Evolutionary conservation across 345 rosid species (phyloP), one percentile per base, ranked within the genome.

Genomic region (Salix caprea): DNA sequence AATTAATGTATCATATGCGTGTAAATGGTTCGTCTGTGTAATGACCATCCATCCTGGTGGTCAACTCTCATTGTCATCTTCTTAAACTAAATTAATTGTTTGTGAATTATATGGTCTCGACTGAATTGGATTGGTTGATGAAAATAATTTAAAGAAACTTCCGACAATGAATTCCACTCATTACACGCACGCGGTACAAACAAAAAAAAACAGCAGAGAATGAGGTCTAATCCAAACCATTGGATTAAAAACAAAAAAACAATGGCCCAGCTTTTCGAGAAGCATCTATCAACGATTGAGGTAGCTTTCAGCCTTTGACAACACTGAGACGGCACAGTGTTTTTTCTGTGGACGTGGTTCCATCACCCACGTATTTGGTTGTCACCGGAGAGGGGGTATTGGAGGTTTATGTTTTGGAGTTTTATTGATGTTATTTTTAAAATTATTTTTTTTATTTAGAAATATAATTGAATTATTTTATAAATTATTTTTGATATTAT

Each of bases 321-420:
- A 3, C 60, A n/a, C 60, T 8, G 16, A n/a, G 11, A 56, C 8
- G 62, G 5, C 26, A 3, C 4, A 0, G 18, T 23, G 16, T 24
- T 26, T 9, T 79, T 6, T 11, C 62, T 11, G 62, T 56, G 26
- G 23, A 56, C 5, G 14, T 56, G 9, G 26, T 8, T 23, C 26
- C 62, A 10, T 23, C 23, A n/a, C n/a, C 23, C 62, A n/a, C 9
- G 62, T n/a, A 1, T 9, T 3, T 9, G 28, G 28, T 0, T 74
- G 80, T 65, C 68, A 39, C 75, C 77, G n/a, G 37, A 73, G 71
- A 28, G 77, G 30, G 65, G 5, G 36, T 0, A 3, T 4, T 34
- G 5, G 36, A 34, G 0, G 36, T 4, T 34, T 34, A 4, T 34
- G 36, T 34, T 34, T 34, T 4, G 36, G 32, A 30, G 32, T 30